phyloP scores from a whole-genome alignment of 148 eudicot species.

The Fagopyrum homotropicum region DNA sequence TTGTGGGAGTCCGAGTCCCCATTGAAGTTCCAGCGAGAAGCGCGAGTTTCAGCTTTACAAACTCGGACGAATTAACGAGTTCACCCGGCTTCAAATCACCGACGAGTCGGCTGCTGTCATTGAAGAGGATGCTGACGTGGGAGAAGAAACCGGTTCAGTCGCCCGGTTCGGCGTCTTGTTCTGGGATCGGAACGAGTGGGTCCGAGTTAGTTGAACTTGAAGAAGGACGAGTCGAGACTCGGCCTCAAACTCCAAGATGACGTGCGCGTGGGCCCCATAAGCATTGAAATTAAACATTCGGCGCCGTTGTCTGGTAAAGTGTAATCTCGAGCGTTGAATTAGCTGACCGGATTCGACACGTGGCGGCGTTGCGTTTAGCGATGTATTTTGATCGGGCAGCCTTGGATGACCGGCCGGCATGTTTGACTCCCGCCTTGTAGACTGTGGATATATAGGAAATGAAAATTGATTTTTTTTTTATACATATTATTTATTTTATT shows the following conservation, averaged over 20 bases:
- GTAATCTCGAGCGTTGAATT: background rate
- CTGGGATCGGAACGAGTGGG: constrained; percentile 33
- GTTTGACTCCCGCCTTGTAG: background rate
- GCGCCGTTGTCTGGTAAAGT: background rate
- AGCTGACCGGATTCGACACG: background rate
- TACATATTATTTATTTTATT: background rate
- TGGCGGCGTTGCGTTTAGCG: background rate
- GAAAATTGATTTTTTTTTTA: background rate
- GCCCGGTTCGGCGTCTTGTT: constrained; percentile 24
- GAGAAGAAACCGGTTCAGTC: constrained; percentile 23
- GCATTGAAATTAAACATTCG: background rate
- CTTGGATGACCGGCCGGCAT: background rate
- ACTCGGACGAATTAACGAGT: constrained; percentile 40
- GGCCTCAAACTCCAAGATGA: constrained; percentile 28
- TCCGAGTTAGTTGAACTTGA: constrained; percentile 41
- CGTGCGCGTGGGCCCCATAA: background rate
- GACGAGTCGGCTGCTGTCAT: constrained; percentile 40
- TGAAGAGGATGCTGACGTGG: constrained; percentile 57
- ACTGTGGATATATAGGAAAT: constrained; percentile 2
- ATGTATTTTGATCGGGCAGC: background rate
- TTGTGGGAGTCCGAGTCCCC: constrained; percentile 30
- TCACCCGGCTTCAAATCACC: constrained; percentile 58
- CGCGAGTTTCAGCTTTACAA: constrained; percentile 29
- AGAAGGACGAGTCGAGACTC: constrained; percentile 32
- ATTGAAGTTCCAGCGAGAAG: constrained; percentile 55